Percentiles rank a stretch among this genome's conserved stretches.
phyloP scores from a whole-genome alignment of 1,139 yeast genomes.

The Candida sp. region DNA sequence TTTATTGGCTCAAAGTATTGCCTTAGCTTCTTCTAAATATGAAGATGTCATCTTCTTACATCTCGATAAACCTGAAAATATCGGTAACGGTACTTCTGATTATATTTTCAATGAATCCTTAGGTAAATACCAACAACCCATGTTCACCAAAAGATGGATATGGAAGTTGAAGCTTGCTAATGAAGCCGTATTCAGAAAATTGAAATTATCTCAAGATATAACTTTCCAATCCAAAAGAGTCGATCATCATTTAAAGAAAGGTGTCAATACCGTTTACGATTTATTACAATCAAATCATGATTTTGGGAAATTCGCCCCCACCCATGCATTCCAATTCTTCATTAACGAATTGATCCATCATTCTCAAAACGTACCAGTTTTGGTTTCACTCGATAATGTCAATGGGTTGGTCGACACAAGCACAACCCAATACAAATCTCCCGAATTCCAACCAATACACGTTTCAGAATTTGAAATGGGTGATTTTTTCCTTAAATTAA shows the following conservation, averaged over 20 bases:
- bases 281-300: slow-evolving; percentile 35
- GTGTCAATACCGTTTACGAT: slow-evolving; percentile 40
- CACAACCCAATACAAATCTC: slow-evolving; percentile 58
- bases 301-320: slow-evolving; percentile 34
- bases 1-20: slow-evolving; percentile 67
- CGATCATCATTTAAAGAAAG: slow-evolving; percentile 36
- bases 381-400: slow-evolving; percentile 73
- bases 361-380: slow-evolving; percentile 52
- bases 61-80: slow-evolving; percentile 57
- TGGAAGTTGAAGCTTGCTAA: slow-evolving; percentile 58
- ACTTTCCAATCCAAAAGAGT: slow-evolving; percentile 30
- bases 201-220: slow-evolving; percentile 47
- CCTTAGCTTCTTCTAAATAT: slow-evolving; percentile 44
- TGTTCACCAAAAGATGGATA: slow-evolving; percentile 65
- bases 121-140: slow-evolving; percentile 70
- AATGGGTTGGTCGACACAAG: slow-evolving; percentile 59
- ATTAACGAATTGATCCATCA: slow-evolving; percentile 49
- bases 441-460: slow-evolving; percentile 55
- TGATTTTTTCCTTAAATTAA: slow-evolving; percentile 51
- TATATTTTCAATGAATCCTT: slow-evolving; percentile 52
- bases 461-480: slow-evolving; percentile 67
- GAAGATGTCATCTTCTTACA: slow-evolving; percentile 58
- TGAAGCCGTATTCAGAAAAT: slow-evolving; percentile 42
- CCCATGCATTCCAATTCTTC: slow-evolving; percentile 47
- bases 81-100: slow-evolving; percentile 73